Percentiles rank a stretch among this genome's conserved stretches.
Conservation (phyloP, 177 flowering plant genomes). For the Vitis hybrid region DNA sequence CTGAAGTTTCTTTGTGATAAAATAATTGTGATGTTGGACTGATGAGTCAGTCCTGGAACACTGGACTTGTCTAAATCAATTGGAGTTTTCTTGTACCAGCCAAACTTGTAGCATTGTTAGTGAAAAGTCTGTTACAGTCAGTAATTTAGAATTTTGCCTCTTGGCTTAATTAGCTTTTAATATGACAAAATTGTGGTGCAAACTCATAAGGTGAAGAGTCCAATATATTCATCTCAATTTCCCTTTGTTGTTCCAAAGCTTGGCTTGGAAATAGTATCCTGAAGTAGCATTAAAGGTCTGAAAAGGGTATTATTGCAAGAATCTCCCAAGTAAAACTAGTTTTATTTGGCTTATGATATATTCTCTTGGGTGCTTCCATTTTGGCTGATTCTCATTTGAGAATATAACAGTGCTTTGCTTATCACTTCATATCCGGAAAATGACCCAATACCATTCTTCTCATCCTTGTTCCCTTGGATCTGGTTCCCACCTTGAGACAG, state of each 20-base stretch:
- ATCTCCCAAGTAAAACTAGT: neutral
- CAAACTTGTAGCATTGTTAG: neutral
- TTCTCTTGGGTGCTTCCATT: neutral
- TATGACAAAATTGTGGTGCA: neutral
- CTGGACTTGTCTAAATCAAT: conserved; percentile 13
- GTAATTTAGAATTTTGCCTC: too few relatives aligned
- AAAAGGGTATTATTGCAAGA: neutral
- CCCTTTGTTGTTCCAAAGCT: neutral
- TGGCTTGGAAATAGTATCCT: neutral
- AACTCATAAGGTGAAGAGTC: neutral
- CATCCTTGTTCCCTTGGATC: conserved; percentile 3
- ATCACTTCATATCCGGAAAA: neutral
- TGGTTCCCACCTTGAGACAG: neutral
- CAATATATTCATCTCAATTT: neutral
- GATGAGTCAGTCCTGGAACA: conserved; percentile 36
- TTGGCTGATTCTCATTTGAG: conserved; percentile 5
- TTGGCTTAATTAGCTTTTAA: neutral
- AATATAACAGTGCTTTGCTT: conserved; percentile 1
- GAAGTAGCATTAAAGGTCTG: neutral
- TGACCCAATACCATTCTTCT: neutral
- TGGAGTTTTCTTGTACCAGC: conserved; percentile 2
- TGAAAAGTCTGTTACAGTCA: too few relatives aligned
- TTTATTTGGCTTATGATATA: neutral
- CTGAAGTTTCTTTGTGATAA: conserved; percentile 26
- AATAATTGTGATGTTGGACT: conserved; percentile 39